phyloP scores from a whole-genome alignment of 306 rosid species.

The Medicago ruthenica region DNA sequence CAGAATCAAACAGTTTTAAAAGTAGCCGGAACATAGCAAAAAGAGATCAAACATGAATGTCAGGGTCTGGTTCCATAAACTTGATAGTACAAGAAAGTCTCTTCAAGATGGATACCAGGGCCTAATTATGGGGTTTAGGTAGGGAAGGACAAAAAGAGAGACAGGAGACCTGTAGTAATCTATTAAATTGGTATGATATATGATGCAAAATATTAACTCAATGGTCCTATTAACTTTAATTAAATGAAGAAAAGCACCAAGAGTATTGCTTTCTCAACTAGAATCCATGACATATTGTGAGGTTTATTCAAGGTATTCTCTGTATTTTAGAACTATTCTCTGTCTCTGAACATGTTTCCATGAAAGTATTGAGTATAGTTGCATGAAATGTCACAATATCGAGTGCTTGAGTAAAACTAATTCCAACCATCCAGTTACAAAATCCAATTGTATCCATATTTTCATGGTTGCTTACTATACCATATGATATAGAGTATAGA shows the following conservation, averaged over 20 bases:
- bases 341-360: background rate
- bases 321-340: constrained; percentile 11
- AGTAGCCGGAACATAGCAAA: background rate
- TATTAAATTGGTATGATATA: background rate
- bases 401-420: constrained; percentile 35
- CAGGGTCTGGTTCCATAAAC: background rate
- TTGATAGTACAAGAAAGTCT: background rate
- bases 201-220: background rate
- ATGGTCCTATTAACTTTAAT: background rate
- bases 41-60: background rate
- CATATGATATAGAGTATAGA: constrained; percentile 21
- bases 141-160: background rate
- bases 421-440: background rate
- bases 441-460: constrained; percentile 21
- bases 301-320: background rate
- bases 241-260: background rate
- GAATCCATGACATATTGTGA: background rate
- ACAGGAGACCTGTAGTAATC: background rate
- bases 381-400: constrained; percentile 32
- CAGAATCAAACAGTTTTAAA: background rate
- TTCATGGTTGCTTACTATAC: constrained; percentile 14
- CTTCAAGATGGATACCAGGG: background rate
- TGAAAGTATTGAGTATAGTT: constrained; percentile 28
- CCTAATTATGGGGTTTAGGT: background rate
- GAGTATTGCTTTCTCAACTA: background rate